phyloP scores from a whole-genome alignment of 768 basidiomycete species.

The Rhodotorula toruloides region DNA sequence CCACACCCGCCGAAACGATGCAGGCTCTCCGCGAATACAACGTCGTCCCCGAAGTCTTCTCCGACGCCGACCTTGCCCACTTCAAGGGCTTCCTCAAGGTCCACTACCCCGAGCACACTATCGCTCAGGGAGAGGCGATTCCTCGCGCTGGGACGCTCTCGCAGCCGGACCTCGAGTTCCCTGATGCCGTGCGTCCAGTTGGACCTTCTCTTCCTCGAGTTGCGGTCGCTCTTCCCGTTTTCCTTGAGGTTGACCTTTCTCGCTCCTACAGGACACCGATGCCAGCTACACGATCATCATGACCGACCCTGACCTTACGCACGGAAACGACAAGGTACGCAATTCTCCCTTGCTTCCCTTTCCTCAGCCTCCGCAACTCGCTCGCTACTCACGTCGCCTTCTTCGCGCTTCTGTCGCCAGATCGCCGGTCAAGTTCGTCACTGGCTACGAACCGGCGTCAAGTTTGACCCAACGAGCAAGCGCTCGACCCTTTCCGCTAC shows the following conservation, averaged over 20 bases:
- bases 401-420: background rate
- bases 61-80: background rate
- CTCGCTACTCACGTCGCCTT: background rate
- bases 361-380: background rate
- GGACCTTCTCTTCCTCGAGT: no score
- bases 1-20: background rate
- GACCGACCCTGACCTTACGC: constrained; percentile 14
- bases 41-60: constrained; percentile 14
- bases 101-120: constrained; percentile 14
- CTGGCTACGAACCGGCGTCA: constrained; percentile 14
- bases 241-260: background rate
- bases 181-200: constrained; percentile 8
- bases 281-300: constrained; percentile 24
- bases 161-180: constrained; percentile 26
- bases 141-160: background rate
- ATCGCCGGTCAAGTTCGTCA: constrained; percentile 16
- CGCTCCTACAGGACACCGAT: background rate
- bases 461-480: constrained; percentile 23
- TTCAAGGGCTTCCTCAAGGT: constrained; percentile 7
- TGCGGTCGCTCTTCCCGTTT: background rate
- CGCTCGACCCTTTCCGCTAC: background rate
- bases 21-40: constrained; percentile 9
- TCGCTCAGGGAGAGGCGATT: background rate
- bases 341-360: background rate
- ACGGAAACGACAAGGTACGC: constrained; percentile 11